Evolutionary conservation across 495 filamentous ascomycete species (phyloP).

Genomic region (Daldinia grandis): DNA sequence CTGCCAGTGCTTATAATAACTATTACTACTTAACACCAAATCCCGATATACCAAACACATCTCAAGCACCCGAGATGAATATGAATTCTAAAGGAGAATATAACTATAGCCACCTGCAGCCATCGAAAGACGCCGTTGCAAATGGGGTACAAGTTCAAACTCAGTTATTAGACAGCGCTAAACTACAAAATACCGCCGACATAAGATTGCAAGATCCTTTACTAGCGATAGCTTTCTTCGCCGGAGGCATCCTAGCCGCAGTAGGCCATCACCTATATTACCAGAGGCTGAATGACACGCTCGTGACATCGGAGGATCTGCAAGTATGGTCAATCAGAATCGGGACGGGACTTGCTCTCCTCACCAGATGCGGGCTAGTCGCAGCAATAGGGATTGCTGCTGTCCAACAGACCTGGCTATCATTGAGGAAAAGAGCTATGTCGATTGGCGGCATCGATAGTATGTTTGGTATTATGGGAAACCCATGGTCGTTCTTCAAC

Average conservation of each 20-base stretch:
- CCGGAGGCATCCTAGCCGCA: not conserved
- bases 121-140: not conserved
- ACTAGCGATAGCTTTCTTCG: not conserved
- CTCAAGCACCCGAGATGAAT: not conserved
- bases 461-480: constrained; percentile 30
- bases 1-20: not conserved
- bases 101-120: not conserved
- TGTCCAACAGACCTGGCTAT: constrained; percentile 26
- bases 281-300: not conserved
- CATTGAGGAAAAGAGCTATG: constrained; percentile 25
- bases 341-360: not conserved
- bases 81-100: not conserved
- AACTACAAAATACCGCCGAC: not conserved
- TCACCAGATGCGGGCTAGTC: constrained; percentile 16
- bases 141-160: not conserved
- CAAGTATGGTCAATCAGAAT: not conserved
- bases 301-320: not conserved
- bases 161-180: not conserved
- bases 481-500: constrained; percentile 11
- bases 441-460: constrained; percentile 29
- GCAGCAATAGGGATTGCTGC: constrained; percentile 21
- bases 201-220: not conserved
- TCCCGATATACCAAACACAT: not conserved
- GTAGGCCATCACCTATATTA: not conserved
- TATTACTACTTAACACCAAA: not conserved